Conservation (phyloP, 2,329 filamentous ascomycete genomes). For the Coleophoma eucalyptorum region DNA sequence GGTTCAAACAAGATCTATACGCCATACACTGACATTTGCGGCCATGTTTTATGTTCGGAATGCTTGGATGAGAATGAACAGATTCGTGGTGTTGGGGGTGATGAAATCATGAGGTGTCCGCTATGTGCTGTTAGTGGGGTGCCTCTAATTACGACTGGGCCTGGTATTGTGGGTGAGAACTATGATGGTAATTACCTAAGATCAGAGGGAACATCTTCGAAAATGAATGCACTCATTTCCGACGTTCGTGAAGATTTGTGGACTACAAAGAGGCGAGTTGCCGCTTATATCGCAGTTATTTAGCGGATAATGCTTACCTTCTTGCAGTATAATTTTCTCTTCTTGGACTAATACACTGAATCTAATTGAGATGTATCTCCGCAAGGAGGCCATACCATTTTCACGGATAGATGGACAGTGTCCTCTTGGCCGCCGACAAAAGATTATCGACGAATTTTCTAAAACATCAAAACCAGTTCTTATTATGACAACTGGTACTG, state of each 20-base stretch:
- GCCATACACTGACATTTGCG: constrained; percentile 21
- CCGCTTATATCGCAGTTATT: constrained; percentile 25
- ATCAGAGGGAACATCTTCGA: constrained; percentile 26
- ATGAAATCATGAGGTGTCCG: constrained; percentile 13
- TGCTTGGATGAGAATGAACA: constrained; percentile 25
- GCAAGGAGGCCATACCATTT: constrained; percentile 6
- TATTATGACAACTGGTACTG: constrained; percentile 16
- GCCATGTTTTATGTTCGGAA: constrained; percentile 29
- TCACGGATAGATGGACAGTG: constrained; percentile 9
- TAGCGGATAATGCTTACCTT: constrained; percentile 41
- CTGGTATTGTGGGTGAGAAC: constrained; percentile 11
- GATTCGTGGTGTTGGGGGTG: constrained; percentile 7
- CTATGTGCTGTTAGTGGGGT: constrained; percentile 13
- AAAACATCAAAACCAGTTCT: constrained; percentile 7
- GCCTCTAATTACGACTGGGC: constrained; percentile 7
- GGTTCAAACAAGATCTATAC: constrained; percentile 18
- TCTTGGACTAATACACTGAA: constrained; percentile 16
- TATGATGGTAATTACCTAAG: constrained; percentile 22
- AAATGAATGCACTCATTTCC: constrained; percentile 17
- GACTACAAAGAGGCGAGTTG: constrained; percentile 10
- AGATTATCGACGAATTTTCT: constrained; percentile 10
- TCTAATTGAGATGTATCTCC: constrained; percentile 9
- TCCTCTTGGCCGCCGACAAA: constrained; percentile 2
- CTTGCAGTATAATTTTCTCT: constrained; percentile 15
- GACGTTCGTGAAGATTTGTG: constrained; percentile 6